These are phyloP conservation scores for Apiotrichum veenhuisii DNA, from an alignment of 1,284 basidiomycete genomes.

Conservation along the genomic window DNA sequence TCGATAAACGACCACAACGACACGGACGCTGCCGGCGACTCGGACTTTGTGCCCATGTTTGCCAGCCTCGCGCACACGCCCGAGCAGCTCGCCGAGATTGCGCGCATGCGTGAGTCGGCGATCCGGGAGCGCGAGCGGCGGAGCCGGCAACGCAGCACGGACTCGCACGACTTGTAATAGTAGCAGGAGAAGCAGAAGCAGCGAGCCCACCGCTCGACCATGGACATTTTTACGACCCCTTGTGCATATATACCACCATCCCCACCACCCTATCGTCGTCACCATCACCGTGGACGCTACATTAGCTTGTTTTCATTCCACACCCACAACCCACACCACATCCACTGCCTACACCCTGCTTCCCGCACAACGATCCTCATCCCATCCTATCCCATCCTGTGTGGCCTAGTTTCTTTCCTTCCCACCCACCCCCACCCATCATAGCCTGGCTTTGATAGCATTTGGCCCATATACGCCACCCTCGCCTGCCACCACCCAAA, in stretches of 20 bases:
- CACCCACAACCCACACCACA: neutral
- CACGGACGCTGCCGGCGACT: slow-evolving; percentile 1
- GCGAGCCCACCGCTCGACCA: too few species aligned
- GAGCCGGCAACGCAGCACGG: neutral
- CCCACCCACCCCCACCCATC: too few species aligned
- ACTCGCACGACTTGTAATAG: slow-evolving; percentile 6
- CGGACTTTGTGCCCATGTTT: slow-evolving; percentile 32
- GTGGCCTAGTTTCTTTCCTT: too few species aligned
- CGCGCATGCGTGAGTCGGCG: slow-evolving; percentile 27
- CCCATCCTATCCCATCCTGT: too few species aligned
- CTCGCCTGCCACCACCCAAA: too few species aligned
- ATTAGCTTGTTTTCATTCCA: neutral
- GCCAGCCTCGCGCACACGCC: slow-evolving; percentile 43
- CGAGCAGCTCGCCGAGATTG: slow-evolving; percentile 41
- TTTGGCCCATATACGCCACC: too few species aligned
- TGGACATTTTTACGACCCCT: too few species aligned
- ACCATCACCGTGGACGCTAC: too few species aligned
- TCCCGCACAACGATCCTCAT: too few species aligned
- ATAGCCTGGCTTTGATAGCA: too few species aligned
- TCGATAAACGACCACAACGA: neutral
- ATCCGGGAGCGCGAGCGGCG: slow-evolving; percentile 15
- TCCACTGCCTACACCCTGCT: neutral
- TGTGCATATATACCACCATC: neutral
- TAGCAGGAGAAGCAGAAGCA: neutral
- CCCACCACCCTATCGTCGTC: neutral